Evolutionary conservation across 768 basidiomycete genomes (phyloP), one percentile per base, ranked within the genome.

Genomic region (Leccinum variicolor): DNA sequence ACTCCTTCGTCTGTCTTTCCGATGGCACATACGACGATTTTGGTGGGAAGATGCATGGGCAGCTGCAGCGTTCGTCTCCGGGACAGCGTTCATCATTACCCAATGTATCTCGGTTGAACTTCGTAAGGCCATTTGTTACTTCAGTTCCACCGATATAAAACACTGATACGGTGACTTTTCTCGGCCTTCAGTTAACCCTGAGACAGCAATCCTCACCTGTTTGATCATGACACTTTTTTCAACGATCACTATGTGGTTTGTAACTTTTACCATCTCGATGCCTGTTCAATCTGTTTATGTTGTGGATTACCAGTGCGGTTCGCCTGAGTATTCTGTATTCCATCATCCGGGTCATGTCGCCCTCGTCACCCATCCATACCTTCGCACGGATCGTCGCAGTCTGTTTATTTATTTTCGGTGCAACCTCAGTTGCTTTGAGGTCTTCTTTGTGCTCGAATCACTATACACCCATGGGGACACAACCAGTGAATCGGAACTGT

Each of bases 1-100:
- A 2, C 25, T 66, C 3, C 58, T 63, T 54, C 64, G 64, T 15
- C 17, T 66, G 19, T 50, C 43, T 1, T 55, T 66, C 34, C 61
- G 65, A 21, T 31, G 54, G 14, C 47, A 26, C 26, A 58, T 66
- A 50, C 62, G 46, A 48, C 23, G 58, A 28, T 39, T 39, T n/a
- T 39, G 36, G 36, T 39, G 36, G 36, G 36, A 39, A n/a, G 36
- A 39, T 39, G 36, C 57, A 3, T 69, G 65, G 65, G 62, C 67
- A 28, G 58, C 19, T 5, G 31, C 15, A 19, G 49, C 11, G 6
- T 11, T 50, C 6, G n/a, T 50, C 49, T 31, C 11, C 17, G 31
- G n/a, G 19, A 23, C 10, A 49, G 15, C 48, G 10, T 49, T 49
- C 28, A 4, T 29, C 3, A 13, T 29, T 1, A 29, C 9, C 17